Base-by-base conservation (phyloP, 1,139 yeast genomes). In the Geotrichum histeridarum region DNA sequence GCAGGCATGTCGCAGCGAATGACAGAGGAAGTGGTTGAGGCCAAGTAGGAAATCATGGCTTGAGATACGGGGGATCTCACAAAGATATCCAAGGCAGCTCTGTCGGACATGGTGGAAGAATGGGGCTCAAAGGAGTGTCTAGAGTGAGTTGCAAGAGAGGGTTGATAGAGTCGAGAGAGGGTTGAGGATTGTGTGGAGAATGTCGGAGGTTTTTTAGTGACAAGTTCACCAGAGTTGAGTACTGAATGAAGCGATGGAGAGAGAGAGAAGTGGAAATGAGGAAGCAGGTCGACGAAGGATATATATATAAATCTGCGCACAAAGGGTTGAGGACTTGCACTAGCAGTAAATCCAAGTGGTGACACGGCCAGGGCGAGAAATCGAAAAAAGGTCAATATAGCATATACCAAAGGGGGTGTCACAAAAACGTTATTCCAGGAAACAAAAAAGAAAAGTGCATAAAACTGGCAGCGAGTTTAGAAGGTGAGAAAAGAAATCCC, bases 1-100 rank as follows among this genome's bases (percentile, higher is more conserved):
- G 67, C 53, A 50, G 70, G 55, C 54, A 68, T 60, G 63, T 70
- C 74, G 61, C 77, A 74, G 62, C 82, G 83, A 62, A 91, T 86
- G 58, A 91, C 86, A 7, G 95, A 82, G 58, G 77, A 76, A 31
- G 97, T 88, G 51, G 95, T 85, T 37, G 87, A 77, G 8, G 86
- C 96, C 61, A 91, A 76, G 66, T 84, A 86, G 57, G 80, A 78
- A 50, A 91, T 81, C 98, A 91, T 91, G 57, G 86, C 86, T 47
- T 79, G 73, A 54, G 80, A 74, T 54, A 91, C 95, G 30, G 94
- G 87, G 67, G 81, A 86, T 70, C 85, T 80, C 57, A 90, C 76
- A 67, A 91, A 90, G 56, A 80, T 73, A 62, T 82, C 80, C 56
- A 91, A 79, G 2, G 96, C 96, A 59, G 78, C 77, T 42, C 44